phyloP scores from a whole-genome alignment of 2,329 filamentous ascomycete species.

The Neonectria neomacrospora region DNA sequence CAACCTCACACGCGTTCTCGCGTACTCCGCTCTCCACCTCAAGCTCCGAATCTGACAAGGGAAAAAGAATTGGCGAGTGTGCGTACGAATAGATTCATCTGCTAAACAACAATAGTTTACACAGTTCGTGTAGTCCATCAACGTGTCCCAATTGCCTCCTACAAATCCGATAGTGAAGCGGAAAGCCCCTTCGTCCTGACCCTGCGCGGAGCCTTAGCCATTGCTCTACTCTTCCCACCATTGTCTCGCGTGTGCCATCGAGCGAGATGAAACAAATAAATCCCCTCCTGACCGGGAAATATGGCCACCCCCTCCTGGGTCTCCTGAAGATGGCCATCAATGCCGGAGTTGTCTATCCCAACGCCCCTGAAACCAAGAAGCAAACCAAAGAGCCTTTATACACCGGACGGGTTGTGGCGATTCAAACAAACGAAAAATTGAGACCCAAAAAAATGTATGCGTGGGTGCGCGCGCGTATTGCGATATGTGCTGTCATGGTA shows the following conservation, averaged over 20 bases:
- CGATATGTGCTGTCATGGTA: conserved; percentile 50
- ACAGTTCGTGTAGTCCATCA: conserved; percentile 28
- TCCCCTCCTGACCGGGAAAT: conserved; percentile 3
- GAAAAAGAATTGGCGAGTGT: conserved; percentile 18
- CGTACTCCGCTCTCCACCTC: conserved; percentile 20
- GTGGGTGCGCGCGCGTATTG: conserved; percentile 38
- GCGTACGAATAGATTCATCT: conserved; percentile 15
- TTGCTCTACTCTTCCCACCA: conserved; percentile 24
- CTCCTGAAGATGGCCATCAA: conserved; percentile 30
- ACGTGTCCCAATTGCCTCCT: conserved; percentile 32
- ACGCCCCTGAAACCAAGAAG: conserved; percentile 39
- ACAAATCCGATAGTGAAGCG: conserved; percentile 28
- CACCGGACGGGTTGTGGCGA: conserved; percentile 29
- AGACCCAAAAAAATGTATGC: conserved; percentile 29
- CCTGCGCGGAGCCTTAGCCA: conserved; percentile 20
- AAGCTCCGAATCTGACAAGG: conserved; percentile 14
- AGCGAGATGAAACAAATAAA: conserved; percentile 33
- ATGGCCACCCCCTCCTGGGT: conserved; percentile 27
- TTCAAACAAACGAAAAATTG: conserved; percentile 30
- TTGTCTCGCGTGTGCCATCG: conserved; percentile 14
- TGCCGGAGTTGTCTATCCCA: conserved; percentile 41
- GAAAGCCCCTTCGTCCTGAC: conserved; percentile 5
- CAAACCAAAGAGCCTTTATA: conserved; percentile 33
- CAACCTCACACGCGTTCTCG: conserved; percentile 32
- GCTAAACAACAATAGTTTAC: conserved; percentile 13